A percentile compares a stretch with the other conserved stretches of the same genome.
Evolutionary conservation across 208 protist species (phyloP).

Genomic region (Leptomonas pyrrhocoris): DNA sequence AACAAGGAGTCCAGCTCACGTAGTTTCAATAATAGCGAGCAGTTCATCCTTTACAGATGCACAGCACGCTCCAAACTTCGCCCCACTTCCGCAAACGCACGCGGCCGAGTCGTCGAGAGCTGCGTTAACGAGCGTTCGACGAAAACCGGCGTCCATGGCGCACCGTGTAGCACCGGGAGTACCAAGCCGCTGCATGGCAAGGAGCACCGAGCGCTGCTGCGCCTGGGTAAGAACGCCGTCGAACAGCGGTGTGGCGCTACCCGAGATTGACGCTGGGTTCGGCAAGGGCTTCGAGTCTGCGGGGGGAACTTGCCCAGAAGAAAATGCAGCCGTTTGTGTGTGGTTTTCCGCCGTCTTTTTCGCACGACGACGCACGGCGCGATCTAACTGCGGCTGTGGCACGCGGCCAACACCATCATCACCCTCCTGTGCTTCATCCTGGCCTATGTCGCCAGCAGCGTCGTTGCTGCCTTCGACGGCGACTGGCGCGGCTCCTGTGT

Average conservation of each 20-base stretch:
- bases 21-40: slow-evolving; percentile 1
- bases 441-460: no score
- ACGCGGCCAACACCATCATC: not conserved
- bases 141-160: slow-evolving; percentile 46
- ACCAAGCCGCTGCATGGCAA: slow-evolving; percentile 32
- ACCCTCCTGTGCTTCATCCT: not conserved
- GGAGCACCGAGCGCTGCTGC: slow-evolving; percentile 33
- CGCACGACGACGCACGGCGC: not conserved
- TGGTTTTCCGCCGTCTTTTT: not conserved
- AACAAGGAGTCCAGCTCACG: not conserved
- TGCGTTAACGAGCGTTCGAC: slow-evolving; percentile 25
- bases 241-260: not conserved
- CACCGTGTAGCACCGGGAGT: slow-evolving; percentile 56
- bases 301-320: not conserved
- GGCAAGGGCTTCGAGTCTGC: not conserved
- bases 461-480: not conserved
- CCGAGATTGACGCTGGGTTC: not conserved
- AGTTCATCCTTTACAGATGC: slow-evolving; percentile 41
- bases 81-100: slow-evolving; percentile 59
- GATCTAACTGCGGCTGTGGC: not conserved
- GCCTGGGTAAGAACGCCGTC: not conserved
- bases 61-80: slow-evolving; percentile 53
- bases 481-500: not conserved
- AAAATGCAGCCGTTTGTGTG: not conserved
- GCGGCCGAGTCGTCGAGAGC: slow-evolving; percentile 6